These are phyloP conservation scores for Aureobasidium subglaciale DNA, from an alignment of 2,329 filamentous ascomycete species.

Conservation along the genomic window DNA sequence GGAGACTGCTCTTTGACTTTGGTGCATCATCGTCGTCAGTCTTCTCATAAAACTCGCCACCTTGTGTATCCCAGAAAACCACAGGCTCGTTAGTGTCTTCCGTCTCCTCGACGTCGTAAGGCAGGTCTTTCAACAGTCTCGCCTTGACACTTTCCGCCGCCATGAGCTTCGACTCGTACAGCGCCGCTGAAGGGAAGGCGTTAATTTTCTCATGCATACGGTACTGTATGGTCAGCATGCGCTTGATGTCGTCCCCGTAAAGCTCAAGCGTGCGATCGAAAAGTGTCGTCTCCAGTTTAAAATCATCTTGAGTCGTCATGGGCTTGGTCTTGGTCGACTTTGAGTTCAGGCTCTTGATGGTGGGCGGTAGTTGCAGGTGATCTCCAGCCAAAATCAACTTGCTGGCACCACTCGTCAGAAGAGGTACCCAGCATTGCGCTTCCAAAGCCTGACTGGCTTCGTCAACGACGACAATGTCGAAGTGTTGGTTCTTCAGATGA, in stretches of 20 bases:
- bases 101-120: constrained; percentile 68
- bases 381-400: constrained; percentile 92
- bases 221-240: constrained; percentile 95
- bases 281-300: constrained; percentile 71
- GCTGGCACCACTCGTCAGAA: constrained; percentile 60
- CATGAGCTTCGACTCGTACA: constrained; percentile 76
- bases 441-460: constrained; percentile 94
- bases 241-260: constrained; percentile 77
- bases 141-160: constrained; percentile 72
- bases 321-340: constrained; percentile 32
- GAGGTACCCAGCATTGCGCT: constrained; percentile 92
- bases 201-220: constrained; percentile 97
- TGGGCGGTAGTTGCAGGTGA: constrained; percentile 88
- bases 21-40: constrained; percentile 61
- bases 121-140: constrained; percentile 68
- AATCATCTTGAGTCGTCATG: constrained; percentile 27
- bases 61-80: constrained; percentile 94
- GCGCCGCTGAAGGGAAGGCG: constrained; percentile 80
- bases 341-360: constrained; percentile 68
- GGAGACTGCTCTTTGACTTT: constrained; percentile 62
- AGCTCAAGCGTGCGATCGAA: constrained; percentile 82
- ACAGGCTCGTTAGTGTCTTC: constrained; percentile 85
- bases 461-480: constrained; percentile 92
- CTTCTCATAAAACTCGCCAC: constrained; percentile 80
- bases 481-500: constrained; percentile 70